Percentiles rank a stretch among this genome's conserved stretches.
phyloP scores from a whole-genome alignment of 495 filamentous ascomycete species.

The Apodospora peruviana region DNA sequence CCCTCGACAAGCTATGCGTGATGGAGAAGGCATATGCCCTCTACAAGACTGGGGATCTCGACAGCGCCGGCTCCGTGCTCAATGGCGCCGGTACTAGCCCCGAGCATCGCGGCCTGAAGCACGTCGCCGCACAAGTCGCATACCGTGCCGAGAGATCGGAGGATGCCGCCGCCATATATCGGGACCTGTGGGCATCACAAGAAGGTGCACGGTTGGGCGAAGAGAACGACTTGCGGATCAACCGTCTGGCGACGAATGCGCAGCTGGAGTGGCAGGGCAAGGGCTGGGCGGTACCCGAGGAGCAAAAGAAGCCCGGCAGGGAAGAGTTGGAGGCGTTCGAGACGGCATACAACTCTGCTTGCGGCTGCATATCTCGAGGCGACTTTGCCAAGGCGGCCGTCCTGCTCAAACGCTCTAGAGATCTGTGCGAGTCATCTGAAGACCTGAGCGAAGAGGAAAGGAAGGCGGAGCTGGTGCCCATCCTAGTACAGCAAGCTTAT shows the following conservation, averaged over 20 bases:
- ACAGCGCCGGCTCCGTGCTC: slow-evolving; percentile 61
- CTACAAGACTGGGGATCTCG: slow-evolving; percentile 77
- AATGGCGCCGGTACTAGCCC: slow-evolving; percentile 28
- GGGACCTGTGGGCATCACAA: slow-evolving; percentile 46
- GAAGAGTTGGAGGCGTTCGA: slow-evolving; percentile 90
- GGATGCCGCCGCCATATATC: slow-evolving; percentile 64
- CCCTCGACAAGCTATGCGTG: slow-evolving; percentile 57
- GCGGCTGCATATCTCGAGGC: slow-evolving; percentile 73
- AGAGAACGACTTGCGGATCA: slow-evolving; percentile 83
- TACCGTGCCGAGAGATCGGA: slow-evolving; percentile 83
- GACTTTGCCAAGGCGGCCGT: slow-evolving; percentile 70
- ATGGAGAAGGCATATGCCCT: slow-evolving; percentile 87
- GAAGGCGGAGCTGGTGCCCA: slow-evolving; percentile 74
- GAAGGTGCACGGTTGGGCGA: slow-evolving; percentile 52
- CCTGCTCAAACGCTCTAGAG: slow-evolving; percentile 77
- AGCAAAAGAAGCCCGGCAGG: slow-evolving; percentile 49
- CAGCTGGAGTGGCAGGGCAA: slow-evolving; percentile 80
- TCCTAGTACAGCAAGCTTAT: slow-evolving; percentile 81
- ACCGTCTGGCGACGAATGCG: slow-evolving; percentile 70
- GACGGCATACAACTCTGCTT: slow-evolving; percentile 89
- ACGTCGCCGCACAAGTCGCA: slow-evolving; percentile 83
- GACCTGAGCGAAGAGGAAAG: slow-evolving; percentile 82
- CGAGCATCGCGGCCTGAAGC: slow-evolving; percentile 51
- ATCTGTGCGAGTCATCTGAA: slow-evolving; percentile 77
- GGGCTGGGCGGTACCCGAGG: slow-evolving; percentile 29